These are phyloP conservation scores for Plasmodium chabaudi DNA, from an alignment of 169 alveolate genomes.

Conservation along the genomic window DNA sequence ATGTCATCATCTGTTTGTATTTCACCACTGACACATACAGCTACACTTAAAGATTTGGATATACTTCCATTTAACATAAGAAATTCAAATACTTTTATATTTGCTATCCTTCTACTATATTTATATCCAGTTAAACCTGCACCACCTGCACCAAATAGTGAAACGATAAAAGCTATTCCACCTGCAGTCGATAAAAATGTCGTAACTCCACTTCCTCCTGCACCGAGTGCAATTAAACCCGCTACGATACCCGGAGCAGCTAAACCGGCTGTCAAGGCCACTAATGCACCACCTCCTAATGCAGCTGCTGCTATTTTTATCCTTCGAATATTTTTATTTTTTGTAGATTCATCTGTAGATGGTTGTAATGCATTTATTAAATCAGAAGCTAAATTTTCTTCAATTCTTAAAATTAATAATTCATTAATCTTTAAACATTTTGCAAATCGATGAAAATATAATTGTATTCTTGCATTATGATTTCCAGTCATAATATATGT, in stretches of 20 bases:
- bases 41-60: constrained; percentile 83
- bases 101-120: constrained; percentile 84
- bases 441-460: constrained; percentile 79
- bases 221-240: constrained; percentile 85
- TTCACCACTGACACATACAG: constrained; percentile 87
- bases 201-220: constrained; percentile 85
- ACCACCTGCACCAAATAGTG: constrained; percentile 90
- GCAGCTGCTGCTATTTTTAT: constrained; percentile 89
- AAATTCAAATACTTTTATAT: constrained; percentile 84
- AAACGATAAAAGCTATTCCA: constrained; percentile 85
- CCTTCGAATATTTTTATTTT: constrained; percentile 78
- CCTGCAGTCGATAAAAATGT: constrained; percentile 87
- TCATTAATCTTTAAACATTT: constrained; percentile 80
- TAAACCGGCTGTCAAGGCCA: constrained; percentile 91
- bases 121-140: constrained; percentile 89
- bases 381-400: constrained; percentile 84
- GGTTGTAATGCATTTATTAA: constrained; percentile 80
- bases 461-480: constrained; percentile 84
- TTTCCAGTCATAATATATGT: constrained; percentile 83
- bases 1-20: constrained; percentile 81
- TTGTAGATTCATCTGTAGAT: constrained; percentile 75
- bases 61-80: constrained; percentile 82
- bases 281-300: constrained; percentile 89
- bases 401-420: constrained; percentile 80
- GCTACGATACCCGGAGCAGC: constrained; percentile 93